A percentile compares a stretch with the other conserved stretches of the same genome.
These are phyloP conservation scores for Vitis hybrid DNA, from an alignment of 177 flowering plant species.

Conservation along the genomic window DNA sequence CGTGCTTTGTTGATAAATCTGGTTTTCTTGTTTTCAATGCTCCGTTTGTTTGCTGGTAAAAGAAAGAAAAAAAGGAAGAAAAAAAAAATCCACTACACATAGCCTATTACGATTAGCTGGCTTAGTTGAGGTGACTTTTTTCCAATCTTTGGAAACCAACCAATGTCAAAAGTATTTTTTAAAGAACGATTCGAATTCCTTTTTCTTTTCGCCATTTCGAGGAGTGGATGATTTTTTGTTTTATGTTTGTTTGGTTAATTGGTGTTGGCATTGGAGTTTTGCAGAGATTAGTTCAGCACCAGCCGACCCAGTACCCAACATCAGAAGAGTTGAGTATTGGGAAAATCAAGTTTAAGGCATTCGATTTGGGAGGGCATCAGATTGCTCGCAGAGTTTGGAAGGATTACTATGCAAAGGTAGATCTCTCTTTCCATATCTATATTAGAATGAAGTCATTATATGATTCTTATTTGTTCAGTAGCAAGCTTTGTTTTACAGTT, in stretches of 20 bases:
- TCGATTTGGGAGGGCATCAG: constrained; percentile 55
- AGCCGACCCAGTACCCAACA: constrained; percentile 53
- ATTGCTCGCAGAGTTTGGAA: constrained; percentile 56
- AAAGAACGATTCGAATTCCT: no score
- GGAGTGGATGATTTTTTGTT: neutral
- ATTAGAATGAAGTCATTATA: neutral
- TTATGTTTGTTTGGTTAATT: neutral
- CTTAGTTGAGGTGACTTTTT: neutral
- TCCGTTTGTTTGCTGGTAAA: constrained; percentile 5
- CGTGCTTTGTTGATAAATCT: no score
- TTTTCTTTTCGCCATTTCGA: no score
- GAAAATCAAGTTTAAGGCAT: constrained; percentile 50
- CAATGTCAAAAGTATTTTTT: no score
- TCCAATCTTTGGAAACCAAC: neutral
- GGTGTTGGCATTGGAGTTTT: neutral
- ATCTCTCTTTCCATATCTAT: neutral
- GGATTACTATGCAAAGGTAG: constrained; percentile 54
- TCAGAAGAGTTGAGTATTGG: constrained; percentile 56
- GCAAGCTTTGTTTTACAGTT: neutral
- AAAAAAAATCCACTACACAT: neutral
- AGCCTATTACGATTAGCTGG: no score
- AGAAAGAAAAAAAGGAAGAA: neutral
- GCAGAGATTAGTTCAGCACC: constrained; percentile 55
- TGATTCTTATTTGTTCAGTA: neutral
- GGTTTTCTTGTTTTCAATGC: neutral